phyloP scores from a whole-genome alignment of 177 flowering plant species.

The Tripterygium wilfordii region DNA sequence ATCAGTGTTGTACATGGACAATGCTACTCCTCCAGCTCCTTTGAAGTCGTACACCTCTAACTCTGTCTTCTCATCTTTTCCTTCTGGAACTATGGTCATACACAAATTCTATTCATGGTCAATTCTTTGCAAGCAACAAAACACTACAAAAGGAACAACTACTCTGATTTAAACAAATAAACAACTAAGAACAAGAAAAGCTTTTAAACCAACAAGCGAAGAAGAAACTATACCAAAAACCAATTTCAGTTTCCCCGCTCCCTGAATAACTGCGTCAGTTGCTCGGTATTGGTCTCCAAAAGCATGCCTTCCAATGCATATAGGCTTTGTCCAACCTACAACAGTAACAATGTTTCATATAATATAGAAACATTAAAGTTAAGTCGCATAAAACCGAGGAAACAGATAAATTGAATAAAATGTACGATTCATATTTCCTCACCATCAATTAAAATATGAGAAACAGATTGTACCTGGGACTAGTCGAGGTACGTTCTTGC shows the following conservation, averaged over 20 bases:
- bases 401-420: no score
- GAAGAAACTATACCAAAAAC: constrained; percentile 56
- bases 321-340: constrained; percentile 88
- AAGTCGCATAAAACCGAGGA: no score
- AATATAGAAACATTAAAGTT: no score
- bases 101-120: no score
- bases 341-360: no score
- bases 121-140: not conserved
- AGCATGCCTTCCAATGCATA: constrained; percentile 94
- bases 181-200: not conserved
- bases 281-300: constrained; percentile 94
- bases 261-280: constrained; percentile 76
- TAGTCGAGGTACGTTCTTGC: constrained; percentile 83
- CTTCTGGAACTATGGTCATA: constrained; percentile 68
- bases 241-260: constrained; percentile 80
- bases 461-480: constrained; percentile 54
- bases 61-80: constrained; percentile 55
- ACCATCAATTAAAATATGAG: not conserved
- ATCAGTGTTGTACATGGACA: constrained; percentile 96
- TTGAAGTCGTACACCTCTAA: constrained; percentile 76
- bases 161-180: no score
- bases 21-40: constrained; percentile 87
- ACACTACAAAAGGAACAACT: not conserved
- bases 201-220: not conserved
- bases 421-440: no score